These are phyloP conservation scores for Debaryomyces udenii DNA, from an alignment of 1,139 yeast genomes.

Conservation along the genomic window DNA sequence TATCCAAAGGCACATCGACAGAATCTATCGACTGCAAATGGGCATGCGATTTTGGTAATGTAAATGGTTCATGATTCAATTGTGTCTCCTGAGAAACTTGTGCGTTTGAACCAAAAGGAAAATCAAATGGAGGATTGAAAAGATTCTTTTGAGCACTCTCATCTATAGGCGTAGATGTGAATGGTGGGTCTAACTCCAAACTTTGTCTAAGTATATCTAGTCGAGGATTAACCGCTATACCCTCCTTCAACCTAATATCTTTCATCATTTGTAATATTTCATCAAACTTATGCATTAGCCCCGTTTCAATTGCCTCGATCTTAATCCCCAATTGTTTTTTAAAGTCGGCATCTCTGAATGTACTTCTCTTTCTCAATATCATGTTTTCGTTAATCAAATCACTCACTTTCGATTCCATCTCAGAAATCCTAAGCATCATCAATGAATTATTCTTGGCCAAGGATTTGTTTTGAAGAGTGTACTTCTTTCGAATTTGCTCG, in stretches of 20 bases:
- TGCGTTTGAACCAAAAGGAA: no score
- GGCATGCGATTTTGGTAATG: conserved; percentile 8
- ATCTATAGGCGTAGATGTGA: conserved; percentile 26
- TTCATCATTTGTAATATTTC: conserved; percentile 34
- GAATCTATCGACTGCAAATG: conserved; percentile 2
- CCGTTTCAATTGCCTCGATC: conserved; percentile 39
- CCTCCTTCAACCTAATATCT: conserved; percentile 19
- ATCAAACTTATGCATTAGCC: conserved; percentile 45
- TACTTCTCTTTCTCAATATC: conserved; percentile 25
- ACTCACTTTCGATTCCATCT: conserved; percentile 52
- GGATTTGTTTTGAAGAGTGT: conserved; percentile 50
- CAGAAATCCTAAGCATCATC: conserved; percentile 50
- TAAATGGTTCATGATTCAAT: neutral
- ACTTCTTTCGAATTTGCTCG: conserved; percentile 20
- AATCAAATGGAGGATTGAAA: neutral
- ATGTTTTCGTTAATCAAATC: conserved; percentile 52
- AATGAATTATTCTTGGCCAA: conserved; percentile 59
- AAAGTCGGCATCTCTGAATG: conserved; percentile 11
- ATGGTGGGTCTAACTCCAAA: conserved; percentile 15
- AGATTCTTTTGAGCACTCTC: conserved; percentile 11
- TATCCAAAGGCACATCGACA: neutral
- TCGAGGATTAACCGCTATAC: conserved; percentile 22
- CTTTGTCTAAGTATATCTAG: conserved; percentile 17
- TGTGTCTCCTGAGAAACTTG: neutral
- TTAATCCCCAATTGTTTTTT: conserved; percentile 14